These are phyloP conservation scores for Beauveria caledonica DNA, from an alignment of 2,329 filamentous ascomycete genomes.

Conservation along the genomic window DNA sequence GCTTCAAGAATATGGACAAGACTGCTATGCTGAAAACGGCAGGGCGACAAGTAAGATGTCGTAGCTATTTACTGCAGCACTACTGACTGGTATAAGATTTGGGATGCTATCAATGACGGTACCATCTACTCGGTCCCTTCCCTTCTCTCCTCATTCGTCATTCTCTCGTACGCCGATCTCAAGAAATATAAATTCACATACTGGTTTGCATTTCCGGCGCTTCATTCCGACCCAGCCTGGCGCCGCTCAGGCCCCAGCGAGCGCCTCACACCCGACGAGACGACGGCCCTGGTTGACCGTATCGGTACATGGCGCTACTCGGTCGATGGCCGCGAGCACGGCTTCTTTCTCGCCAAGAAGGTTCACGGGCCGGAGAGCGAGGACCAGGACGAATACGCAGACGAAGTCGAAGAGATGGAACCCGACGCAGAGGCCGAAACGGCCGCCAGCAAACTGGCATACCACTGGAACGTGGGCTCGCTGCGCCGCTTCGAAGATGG, in stretches of 20 bases:
- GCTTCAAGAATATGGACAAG: slow-evolving; percentile 81
- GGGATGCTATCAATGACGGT: slow-evolving; percentile 94
- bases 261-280: slow-evolving; percentile 59
- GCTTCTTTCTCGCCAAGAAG: slow-evolving; percentile 92
- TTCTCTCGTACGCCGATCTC: slow-evolving; percentile 88
- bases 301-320: slow-evolving; percentile 83
- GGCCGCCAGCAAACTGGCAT: slow-evolving; percentile 43
- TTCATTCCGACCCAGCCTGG: slow-evolving; percentile 86
- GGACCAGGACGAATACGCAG: not conserved
- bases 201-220: slow-evolving; percentile 91
- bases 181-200: slow-evolving; percentile 99
- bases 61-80: not conserved
- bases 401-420: slow-evolving; percentile 21
- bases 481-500: slow-evolving; percentile 74
- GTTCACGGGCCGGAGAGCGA: slow-evolving; percentile 33
- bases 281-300: slow-evolving; percentile 67
- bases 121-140: slow-evolving; percentile 94
- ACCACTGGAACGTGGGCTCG: slow-evolving; percentile 68
- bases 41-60: slow-evolving; percentile 59
- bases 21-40: slow-evolving; percentile 67
- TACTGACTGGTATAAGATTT: slow-evolving; percentile 56
- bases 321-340: slow-evolving; percentile 75
- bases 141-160: slow-evolving; percentile 77
- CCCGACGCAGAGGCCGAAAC: slow-evolving; percentile 44
- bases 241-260: slow-evolving; percentile 48